Evolutionary conservation across 2,329 filamentous ascomycete species (phyloP), one percentile per base, ranked within the genome.

Genomic region (Whalleya microplaca): DNA sequence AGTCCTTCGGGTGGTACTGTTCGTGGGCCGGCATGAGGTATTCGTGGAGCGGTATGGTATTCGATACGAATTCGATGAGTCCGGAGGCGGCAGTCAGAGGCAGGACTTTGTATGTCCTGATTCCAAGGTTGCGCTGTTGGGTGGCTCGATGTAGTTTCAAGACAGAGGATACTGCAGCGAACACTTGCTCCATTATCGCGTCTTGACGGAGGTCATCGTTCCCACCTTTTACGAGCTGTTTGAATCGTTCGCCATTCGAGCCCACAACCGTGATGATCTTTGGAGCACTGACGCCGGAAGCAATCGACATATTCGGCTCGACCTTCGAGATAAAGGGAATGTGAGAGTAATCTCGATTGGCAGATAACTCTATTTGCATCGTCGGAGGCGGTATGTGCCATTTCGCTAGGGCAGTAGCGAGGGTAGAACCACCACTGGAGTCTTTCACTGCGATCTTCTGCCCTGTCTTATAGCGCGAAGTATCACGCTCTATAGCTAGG

Each of bases 111-210:
- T 99, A 99, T 0, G 95, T 98, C 55, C 96, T 84, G 69, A 99
- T 96, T 8, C 89, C 91, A 10, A 99, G 80, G 62, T 91, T 91
- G 5, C 95, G 88, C 69, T 96, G 92, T 41, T 92, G 89, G 2
- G 95, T 97, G 12, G 88, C 84, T 53, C 91, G 88, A 72, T 98
- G 92, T 47, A 91, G 88, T 71, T 91, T 90, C 21, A 99, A 80
- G 20, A 99, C 84, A 49, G 91, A 90, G 55, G 92, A 98, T 20
- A 97, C 95, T 74, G 96, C 92, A 56, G 93, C 91, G 72, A 99
- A 99, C 1, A 99, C 95, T 75, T 99, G 95, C 74, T 99, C 96
- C 96, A 99, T 99, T 79, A 86, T 99, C 44, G 94, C 92, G 69
- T 99, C 95, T 76, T 99, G 95, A 8, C 96, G 90, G 12, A 99